phyloP scores from a whole-genome alignment of 1,139 yeast species.

The Debaryomycetaceae sp. region DNA sequence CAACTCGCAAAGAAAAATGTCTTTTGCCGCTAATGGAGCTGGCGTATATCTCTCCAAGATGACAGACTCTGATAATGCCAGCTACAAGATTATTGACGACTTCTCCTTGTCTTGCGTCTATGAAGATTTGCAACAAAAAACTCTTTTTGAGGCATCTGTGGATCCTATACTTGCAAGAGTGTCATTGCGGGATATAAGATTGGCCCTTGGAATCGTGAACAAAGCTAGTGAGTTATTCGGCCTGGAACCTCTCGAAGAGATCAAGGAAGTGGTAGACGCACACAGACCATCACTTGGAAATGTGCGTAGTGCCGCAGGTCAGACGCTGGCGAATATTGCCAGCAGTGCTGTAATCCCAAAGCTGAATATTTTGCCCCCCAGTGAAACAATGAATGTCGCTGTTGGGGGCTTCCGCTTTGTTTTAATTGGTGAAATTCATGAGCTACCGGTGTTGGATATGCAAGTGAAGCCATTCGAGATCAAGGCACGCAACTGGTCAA shows the following conservation, averaged over 20 bases:
- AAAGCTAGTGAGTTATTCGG: constrained; percentile 51
- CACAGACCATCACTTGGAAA: constrained; percentile 8
- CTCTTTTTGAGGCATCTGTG: constrained; percentile 58
- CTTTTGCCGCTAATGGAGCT: constrained; percentile 64
- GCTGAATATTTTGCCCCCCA: constrained; percentile 36
- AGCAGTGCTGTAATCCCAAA: constrained; percentile 16
- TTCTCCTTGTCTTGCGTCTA: constrained; percentile 70
- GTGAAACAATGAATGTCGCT: constrained; percentile 61
- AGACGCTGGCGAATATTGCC: constrained; percentile 22
- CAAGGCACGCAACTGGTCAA: constrained; percentile 79
- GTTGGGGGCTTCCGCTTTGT: constrained; percentile 81
- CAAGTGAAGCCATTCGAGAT: constrained; percentile 64
- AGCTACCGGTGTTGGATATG: constrained; percentile 82
- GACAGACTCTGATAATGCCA: constrained; percentile 49
- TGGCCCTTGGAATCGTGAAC: constrained; percentile 66
- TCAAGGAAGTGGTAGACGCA: no score
- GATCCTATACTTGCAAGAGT: constrained; percentile 77
- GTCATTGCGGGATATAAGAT: constrained; percentile 75
- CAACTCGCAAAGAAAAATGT: constrained; percentile 54
- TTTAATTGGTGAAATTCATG: constrained; percentile 87
- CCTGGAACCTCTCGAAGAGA: background rate
- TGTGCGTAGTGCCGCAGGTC: constrained; percentile 2
- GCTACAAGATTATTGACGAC: constrained; percentile 75
- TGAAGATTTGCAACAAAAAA: constrained; percentile 62
- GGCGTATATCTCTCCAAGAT: constrained; percentile 82